Conservation (phyloP, 257 asterid genomes). For the Nicotiana undulata region DNA sequence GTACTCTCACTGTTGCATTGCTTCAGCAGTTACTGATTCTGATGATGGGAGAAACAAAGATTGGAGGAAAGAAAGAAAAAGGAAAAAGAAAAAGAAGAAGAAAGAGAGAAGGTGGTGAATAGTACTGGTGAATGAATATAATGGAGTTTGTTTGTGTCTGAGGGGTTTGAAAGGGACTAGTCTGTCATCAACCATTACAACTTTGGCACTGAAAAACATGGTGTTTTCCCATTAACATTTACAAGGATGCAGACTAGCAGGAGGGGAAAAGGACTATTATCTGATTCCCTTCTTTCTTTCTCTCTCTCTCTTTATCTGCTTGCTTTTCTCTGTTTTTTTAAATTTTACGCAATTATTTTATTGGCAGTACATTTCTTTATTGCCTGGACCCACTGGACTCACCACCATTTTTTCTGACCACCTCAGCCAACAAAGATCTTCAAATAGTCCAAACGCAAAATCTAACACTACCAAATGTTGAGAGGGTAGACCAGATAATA, state of each 20-base stretch:
- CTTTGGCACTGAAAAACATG: slow-evolving; percentile 98
- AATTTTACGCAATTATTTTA: slow-evolving; percentile 21
- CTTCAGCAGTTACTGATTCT: slow-evolving; percentile 37
- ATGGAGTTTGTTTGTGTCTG: slow-evolving; percentile 48
- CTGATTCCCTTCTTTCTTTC: slow-evolving; percentile 22
- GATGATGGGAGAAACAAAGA: slow-evolving; percentile 14
- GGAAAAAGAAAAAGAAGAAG: neutral
- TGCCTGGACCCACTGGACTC: slow-evolving; percentile 30
- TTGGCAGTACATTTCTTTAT: slow-evolving; percentile 25
- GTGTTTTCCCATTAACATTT: slow-evolving; percentile 42
- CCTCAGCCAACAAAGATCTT: slow-evolving; percentile 71
- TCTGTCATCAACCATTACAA: slow-evolving; percentile 49
- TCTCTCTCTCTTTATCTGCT: neutral
- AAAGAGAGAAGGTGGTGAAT: neutral
- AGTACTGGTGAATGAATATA: slow-evolving; percentile 15
- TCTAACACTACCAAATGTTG: slow-evolving; percentile 29
- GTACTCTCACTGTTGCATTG: neutral
- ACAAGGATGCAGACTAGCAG: slow-evolving; percentile 34
- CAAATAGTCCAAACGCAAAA: slow-evolving; percentile 49
- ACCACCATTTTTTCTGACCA: slow-evolving; percentile 43
- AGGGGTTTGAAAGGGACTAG: slow-evolving; percentile 58
- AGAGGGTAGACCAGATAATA: neutral
- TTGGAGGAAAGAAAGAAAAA: neutral
- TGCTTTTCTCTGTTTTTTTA: too few relatives aligned
- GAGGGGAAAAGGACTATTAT: slow-evolving; percentile 37